Evolutionary conservation across 2,329 filamentous ascomycete species (phyloP).

Genomic region (Tympanopsis confertula): DNA sequence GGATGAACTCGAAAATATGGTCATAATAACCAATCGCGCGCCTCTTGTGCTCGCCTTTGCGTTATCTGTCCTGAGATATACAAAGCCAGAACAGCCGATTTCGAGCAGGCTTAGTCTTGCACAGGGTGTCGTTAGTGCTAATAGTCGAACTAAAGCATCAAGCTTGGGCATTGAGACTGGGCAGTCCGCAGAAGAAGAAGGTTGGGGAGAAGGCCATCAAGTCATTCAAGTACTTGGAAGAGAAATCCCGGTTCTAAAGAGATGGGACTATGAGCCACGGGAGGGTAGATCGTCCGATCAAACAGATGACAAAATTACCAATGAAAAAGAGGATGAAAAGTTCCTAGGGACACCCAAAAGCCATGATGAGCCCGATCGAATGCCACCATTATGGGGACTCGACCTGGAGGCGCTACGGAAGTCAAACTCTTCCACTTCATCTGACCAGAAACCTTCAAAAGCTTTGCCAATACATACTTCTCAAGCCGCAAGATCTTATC

Average conservation of each 20-base stretch:
- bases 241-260: conserved; percentile 63
- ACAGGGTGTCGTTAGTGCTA: conserved; percentile 73
- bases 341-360: too few species aligned
- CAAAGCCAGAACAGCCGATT: conserved; percentile 74
- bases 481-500: background rate
- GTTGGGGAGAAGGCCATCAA: conserved; percentile 67
- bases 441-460: too few species aligned
- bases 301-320: too few species aligned
- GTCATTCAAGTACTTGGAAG: conserved; percentile 61
- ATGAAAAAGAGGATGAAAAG: too few species aligned
- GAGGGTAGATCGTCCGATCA: background rate
- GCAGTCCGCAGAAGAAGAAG: conserved; percentile 54
- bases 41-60: conserved; percentile 75
- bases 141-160: conserved; percentile 66
- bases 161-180: conserved; percentile 61
- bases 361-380: too few species aligned
- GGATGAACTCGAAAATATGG: conserved; percentile 20
- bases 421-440: background rate
- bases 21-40: conserved; percentile 66
- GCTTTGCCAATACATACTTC: background rate
- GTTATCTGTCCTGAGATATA: conserved; percentile 61
- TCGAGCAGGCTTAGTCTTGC: conserved; percentile 76
- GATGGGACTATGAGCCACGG: conserved; percentile 55
- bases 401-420: background rate
- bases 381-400: background rate